Conservation (phyloP, 768 basidiomycete species). For the Trametes villosa region DNA sequence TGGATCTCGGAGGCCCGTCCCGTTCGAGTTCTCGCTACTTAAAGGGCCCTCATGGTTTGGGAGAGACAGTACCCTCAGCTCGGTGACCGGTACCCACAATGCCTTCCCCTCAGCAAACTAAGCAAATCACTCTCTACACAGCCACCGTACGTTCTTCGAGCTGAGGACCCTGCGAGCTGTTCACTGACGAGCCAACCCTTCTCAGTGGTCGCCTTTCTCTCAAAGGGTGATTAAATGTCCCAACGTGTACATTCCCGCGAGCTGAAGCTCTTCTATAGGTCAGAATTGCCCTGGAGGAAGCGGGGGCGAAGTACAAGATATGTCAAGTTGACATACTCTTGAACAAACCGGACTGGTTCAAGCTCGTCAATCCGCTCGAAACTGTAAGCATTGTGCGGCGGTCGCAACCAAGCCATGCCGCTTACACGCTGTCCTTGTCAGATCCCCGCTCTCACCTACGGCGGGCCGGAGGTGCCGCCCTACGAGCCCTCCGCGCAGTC, state of each 20-base stretch:
- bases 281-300: constrained; percentile 64
- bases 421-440: constrained; percentile 20
- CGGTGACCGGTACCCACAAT: neutral
- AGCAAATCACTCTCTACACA: constrained; percentile 1
- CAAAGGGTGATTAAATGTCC: constrained; percentile 52
- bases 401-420: neutral
- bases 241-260: neutral
- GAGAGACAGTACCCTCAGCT: too few relatives aligned
- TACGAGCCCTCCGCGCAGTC: constrained; percentile 62
- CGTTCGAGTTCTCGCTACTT: too few relatives aligned
- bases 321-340: constrained; percentile 56
- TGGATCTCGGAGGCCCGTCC: too few relatives aligned
- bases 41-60: too few relatives aligned
- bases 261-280: constrained; percentile 38
- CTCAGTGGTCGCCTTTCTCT: constrained; percentile 59
- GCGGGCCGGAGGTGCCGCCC: constrained; percentile 59
- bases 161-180: too few relatives aligned
- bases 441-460: constrained; percentile 64
- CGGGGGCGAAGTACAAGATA: constrained; percentile 48
- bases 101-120: neutral
- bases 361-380: constrained; percentile 63
- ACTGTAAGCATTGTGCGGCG: constrained; percentile 45
- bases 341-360: constrained; percentile 73
- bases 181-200: neutral
- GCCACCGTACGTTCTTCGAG: neutral